Conservation (phyloP, 2,329 filamentous ascomycete species). For the Didymella segeticola region DNA sequence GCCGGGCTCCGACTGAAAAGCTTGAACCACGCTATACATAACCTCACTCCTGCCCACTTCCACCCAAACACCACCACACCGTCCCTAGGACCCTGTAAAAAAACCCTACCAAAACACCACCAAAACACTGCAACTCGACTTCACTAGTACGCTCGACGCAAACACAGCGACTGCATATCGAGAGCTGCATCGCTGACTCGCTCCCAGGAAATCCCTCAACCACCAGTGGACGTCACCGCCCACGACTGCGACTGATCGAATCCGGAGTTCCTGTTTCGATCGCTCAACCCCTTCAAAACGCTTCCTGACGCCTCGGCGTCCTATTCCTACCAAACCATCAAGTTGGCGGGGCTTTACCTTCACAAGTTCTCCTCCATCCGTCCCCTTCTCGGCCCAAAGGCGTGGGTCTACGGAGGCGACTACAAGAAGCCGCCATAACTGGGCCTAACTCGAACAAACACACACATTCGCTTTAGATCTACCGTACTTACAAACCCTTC, state of each 20-base stretch:
- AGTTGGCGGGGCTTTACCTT: constrained; percentile 88
- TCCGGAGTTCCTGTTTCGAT: constrained; percentile 26
- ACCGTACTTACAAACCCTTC: constrained; percentile 28
- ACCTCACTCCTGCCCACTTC: constrained; percentile 21
- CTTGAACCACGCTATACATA: constrained; percentile 19
- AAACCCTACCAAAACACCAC: constrained; percentile 3
- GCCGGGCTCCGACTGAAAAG: constrained; percentile 10
- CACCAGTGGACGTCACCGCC: constrained; percentile 22
- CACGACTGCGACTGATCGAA: constrained; percentile 38
- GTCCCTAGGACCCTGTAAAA: constrained; percentile 36
- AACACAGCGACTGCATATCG: constrained; percentile 16
- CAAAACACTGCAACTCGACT: background rate
- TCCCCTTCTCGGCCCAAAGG: constrained; percentile 90
- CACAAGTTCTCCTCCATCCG: constrained; percentile 76
- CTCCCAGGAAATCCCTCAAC: constrained; percentile 22
- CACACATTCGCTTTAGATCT: constrained; percentile 22
- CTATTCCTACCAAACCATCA: constrained; percentile 67
- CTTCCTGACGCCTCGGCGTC: constrained; percentile 50
- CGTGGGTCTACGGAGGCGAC: constrained; percentile 96
- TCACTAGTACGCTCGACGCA: constrained; percentile 6
- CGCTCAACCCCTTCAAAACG: constrained; percentile 22
- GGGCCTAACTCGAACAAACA: constrained; percentile 46
- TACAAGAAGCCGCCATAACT: constrained; percentile 96
- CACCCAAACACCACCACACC: constrained; percentile 27
- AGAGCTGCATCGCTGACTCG: constrained; percentile 25